Evolutionary conservation across 768 basidiomycete species (phyloP).

Genomic region (Naganishia friedmannii): DNA sequence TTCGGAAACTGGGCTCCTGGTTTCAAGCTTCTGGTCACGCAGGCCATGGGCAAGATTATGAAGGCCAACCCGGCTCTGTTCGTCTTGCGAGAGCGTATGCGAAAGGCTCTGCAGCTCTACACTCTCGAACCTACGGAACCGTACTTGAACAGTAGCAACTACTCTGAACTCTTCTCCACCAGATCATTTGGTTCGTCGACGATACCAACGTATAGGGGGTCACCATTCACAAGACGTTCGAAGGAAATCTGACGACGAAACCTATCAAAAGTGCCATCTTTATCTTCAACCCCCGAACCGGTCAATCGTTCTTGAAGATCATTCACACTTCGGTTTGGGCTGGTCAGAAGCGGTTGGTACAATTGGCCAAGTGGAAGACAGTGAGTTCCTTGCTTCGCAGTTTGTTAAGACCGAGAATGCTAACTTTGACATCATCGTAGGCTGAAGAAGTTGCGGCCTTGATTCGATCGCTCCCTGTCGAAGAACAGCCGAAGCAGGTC

Average conservation of each 20-base stretch:
- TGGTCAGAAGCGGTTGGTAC: conserved; percentile 98
- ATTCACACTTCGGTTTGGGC: conserved; percentile 99
- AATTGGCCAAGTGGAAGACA: conserved; percentile 94
- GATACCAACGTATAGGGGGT: conserved; percentile 98
- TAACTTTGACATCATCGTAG: conserved; percentile 55
- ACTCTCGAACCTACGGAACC: conserved; percentile 99
- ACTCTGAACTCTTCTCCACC: conserved; percentile 93
- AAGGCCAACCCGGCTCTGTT: conserved; percentile 98
- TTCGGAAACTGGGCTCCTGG: conserved; percentile 99
- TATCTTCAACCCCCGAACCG: conserved; percentile 98
- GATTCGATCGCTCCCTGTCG: conserved; percentile 95
- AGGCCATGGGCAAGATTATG: conserved; percentile 99
- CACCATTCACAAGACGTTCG: conserved; percentile 91
- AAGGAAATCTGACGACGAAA: conserved; percentile 98
- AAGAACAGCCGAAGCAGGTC: conserved; percentile 99
- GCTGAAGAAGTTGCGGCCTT: conserved; percentile 99
- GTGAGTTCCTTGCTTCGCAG: neutral
- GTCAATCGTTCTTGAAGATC: conserved; percentile 96
- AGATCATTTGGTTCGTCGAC: conserved; percentile 99
- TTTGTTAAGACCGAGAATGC: neutral
- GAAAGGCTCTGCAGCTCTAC: conserved; percentile 96
- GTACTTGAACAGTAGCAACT: conserved; percentile 92
- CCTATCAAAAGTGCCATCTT: conserved; percentile 66
- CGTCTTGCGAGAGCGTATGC: conserved; percentile 95
- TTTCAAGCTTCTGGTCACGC: conserved; percentile 94